Conservation (phyloP, 495 filamentous ascomycete genomes). For the Oleoguttula mirabilis region DNA sequence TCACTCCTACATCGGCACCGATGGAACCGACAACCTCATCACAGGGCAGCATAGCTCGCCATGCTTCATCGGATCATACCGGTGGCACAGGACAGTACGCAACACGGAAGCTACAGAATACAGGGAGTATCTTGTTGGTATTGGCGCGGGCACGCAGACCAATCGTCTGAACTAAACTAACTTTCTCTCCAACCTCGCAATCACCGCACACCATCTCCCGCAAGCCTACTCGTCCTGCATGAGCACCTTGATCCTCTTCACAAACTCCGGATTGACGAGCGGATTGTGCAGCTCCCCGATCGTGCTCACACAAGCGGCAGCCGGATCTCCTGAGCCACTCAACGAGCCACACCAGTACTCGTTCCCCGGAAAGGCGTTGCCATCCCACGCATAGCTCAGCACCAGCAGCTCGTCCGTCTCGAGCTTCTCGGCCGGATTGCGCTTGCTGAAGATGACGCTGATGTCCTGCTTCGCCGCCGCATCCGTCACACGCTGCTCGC, state of each 20-base stretch:
- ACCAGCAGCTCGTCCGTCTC: conserved; percentile 24
- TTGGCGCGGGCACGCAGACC: no score
- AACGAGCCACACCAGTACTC: conserved; percentile 30
- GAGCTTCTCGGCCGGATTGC: conserved; percentile 27
- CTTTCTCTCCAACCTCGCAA: no score
- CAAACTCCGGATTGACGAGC: conserved; percentile 12
- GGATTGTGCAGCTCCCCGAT: conserved; percentile 32
- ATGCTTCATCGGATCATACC: no score
- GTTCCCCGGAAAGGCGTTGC: conserved; percentile 31
- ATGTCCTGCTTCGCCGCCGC: conserved; percentile 13
- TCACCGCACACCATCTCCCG: no score
- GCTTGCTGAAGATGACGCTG: conserved; percentile 22
- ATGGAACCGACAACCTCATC: no score
- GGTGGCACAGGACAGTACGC: no score
- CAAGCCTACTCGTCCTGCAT: no score
- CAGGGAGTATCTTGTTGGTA: no score
- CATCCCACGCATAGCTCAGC: conserved; percentile 33
- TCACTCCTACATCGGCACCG: no score
- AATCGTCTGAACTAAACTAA: no score
- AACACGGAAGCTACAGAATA: no score
- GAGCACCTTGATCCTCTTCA: conserved; percentile 7
- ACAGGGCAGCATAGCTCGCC: no score
- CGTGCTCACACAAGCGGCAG: conserved; percentile 31
- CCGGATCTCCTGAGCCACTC: conserved; percentile 26
- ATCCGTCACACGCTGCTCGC: conserved; percentile 1